Evolutionary conservation across 2,329 filamentous ascomycete genomes (phyloP), one percentile per base, ranked within the genome.

Genomic region (Epichloe baconii): DNA sequence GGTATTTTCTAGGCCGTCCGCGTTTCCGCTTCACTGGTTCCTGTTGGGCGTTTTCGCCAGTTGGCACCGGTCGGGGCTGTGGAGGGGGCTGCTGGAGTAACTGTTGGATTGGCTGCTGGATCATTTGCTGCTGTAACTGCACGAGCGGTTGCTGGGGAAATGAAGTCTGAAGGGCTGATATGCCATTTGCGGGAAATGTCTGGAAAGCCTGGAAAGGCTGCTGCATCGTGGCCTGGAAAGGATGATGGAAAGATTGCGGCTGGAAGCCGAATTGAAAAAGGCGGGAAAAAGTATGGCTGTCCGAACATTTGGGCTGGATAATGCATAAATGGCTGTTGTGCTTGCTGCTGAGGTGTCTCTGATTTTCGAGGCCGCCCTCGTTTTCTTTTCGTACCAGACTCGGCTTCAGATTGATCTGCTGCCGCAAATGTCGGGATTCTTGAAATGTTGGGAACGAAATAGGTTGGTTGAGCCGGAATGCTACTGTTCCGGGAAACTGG

Each of bases 1-100:
- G 52, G 34, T 54, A 54, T 36, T 52, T 54, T 31, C 51, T 59
- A 17, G 59, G 55, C 10, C 59, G 59, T 21, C 59, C 58, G 34
- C 56, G 54, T 44, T 57, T 60, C 12, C 55, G 54, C 42, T 56
- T 57, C n/a, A 52, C 44, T 12, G 52, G 52, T 21, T 47, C 44
- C 26, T 50, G 47, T 12, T 21, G 3, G 14, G 21, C 8, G 8
- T 35, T 17, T 31, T 35, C 19, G 35, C 35, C 48, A 21, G 43
- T 5, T 17, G 19, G 17, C 35, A 12, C 42, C 12, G 36, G 34
- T 7, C 43, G 36, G 2, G 35, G 43, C 23, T 44, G 34, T 23
- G 11, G n/a, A 21, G 48, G 31, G 23, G 3, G 31, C 37, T 51
- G 52, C 44, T 49, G 49, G 12, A 50, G 21, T 23, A 53, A 23